phyloP scores from a whole-genome alignment of 208 protist species.

The Dictyostelium gargantuum region DNA sequence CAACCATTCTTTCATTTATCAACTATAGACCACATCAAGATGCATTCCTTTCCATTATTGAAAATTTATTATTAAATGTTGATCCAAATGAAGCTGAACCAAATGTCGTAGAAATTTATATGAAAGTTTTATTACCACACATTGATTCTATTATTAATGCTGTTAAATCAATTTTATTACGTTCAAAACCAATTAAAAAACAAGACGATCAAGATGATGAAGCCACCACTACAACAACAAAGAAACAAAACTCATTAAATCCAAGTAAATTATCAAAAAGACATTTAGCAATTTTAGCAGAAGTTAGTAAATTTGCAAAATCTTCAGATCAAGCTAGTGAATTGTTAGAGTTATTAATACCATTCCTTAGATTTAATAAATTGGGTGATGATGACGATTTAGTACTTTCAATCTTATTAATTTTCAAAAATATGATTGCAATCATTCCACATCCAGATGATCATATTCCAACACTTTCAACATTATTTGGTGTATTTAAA shows the following conservation, averaged over 20 bases:
- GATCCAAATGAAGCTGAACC: background rate
- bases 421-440: constrained; percentile 24
- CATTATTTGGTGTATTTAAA: constrained; percentile 13
- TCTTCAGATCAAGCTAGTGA: background rate
- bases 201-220: background rate
- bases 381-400: background rate
- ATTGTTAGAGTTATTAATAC: constrained; percentile 20
- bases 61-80: constrained; percentile 19
- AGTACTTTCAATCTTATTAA: background rate
- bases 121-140: background rate
- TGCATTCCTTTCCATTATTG: background rate
- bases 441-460: background rate
- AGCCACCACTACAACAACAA: background rate
- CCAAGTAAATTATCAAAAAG: background rate
- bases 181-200: background rate
- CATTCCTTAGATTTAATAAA: constrained; percentile 7
- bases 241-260: background rate
- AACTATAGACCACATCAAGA: background rate
- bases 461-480: background rate
- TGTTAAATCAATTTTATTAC: background rate
- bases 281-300: constrained; percentile 2
- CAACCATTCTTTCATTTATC: background rate
- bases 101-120: background rate
- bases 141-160: constrained; percentile 11
- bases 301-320: background rate